These are phyloP conservation scores for Amphibolis antarctica DNA, from an alignment of 106 monocot species.

Conservation along the genomic window DNA sequence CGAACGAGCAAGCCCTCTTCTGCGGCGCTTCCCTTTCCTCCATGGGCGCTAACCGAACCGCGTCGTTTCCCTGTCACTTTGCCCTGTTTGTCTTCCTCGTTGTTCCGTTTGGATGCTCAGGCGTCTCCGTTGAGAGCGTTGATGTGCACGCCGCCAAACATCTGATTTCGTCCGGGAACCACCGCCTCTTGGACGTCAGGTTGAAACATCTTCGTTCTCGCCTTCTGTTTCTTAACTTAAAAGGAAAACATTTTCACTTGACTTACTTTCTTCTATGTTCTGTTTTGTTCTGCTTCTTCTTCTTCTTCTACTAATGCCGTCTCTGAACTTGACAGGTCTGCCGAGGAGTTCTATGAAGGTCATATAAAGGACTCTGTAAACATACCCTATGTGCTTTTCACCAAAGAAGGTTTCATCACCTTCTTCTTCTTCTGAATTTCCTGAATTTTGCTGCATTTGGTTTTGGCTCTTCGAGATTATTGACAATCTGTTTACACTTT, in stretches of 20 bases:
- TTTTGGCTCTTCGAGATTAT: background rate
- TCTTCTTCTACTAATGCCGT: background rate
- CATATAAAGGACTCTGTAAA: background rate
- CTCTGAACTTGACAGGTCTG: background rate
- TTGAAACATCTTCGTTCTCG: background rate
- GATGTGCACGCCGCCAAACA: background rate
- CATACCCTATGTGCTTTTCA: slow-evolving; percentile 4
- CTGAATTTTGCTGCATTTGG: background rate
- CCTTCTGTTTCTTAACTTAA: background rate
- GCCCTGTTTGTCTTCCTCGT: background rate
- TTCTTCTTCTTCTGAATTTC: background rate
- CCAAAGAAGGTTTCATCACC: background rate
- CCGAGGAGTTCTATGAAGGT: slow-evolving; percentile 1
- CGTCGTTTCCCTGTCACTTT: background rate
- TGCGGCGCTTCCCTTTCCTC: background rate
- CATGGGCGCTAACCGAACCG: background rate
- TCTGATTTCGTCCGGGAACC: background rate
- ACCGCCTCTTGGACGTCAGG: slow-evolving; percentile 3
- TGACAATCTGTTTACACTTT: background rate
- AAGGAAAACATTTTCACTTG: background rate
- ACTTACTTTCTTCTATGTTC: background rate
- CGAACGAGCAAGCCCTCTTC: too few relatives aligned
- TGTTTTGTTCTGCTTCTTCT: too few relatives aligned
- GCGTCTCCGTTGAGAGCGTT: background rate
- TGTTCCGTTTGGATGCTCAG: background rate